Evolutionary conservation across 2,329 filamentous ascomycete species (phyloP).

Genomic region (Penicillium griseofulvum): DNA sequence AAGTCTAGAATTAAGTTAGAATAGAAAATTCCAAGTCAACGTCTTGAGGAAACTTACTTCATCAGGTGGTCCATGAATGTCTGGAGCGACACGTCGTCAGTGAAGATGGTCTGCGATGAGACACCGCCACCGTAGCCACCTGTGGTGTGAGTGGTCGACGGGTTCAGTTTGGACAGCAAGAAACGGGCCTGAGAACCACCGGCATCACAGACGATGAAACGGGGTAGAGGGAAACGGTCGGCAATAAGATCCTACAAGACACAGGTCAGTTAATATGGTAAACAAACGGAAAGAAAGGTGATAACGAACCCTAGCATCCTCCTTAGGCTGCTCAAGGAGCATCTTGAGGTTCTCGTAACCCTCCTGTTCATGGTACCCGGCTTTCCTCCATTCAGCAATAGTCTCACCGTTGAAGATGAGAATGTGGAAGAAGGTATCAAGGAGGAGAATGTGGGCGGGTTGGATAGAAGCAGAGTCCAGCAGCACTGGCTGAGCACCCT

Average conservation of each 20-base stretch:
- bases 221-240: conserved; percentile 94
- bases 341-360: conserved; percentile 94
- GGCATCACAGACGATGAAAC: conserved; percentile 98
- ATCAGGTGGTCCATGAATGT: conserved; percentile 99
- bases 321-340: conserved; percentile 88
- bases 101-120: conserved; percentile 97
- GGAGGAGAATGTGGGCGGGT: conserved; percentile 83
- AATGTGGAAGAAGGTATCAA: conserved; percentile 99
- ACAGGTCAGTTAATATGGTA: conserved; percentile 5
- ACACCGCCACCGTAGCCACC: conserved; percentile 87
- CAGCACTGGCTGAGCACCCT: conserved; percentile 87
- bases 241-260: conserved; percentile 82
- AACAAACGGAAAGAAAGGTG: background rate
- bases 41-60: conserved; percentile 65
- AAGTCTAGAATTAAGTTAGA: conserved; percentile 41
- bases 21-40: conserved; percentile 1
- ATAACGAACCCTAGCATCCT: conserved; percentile 79
- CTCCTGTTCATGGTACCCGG: conserved; percentile 95
- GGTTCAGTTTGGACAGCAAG: conserved; percentile 93
- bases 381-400: conserved; percentile 96
- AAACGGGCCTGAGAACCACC: conserved; percentile 97
- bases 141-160: conserved; percentile 92
- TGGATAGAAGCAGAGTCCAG: conserved; percentile 96
- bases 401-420: conserved; percentile 99
- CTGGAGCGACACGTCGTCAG: conserved; percentile 94